Evolutionary conservation across 2,329 filamentous ascomycete species (phyloP), one percentile per base, ranked within the genome.

Genomic region (Ophiostoma sp.): DNA sequence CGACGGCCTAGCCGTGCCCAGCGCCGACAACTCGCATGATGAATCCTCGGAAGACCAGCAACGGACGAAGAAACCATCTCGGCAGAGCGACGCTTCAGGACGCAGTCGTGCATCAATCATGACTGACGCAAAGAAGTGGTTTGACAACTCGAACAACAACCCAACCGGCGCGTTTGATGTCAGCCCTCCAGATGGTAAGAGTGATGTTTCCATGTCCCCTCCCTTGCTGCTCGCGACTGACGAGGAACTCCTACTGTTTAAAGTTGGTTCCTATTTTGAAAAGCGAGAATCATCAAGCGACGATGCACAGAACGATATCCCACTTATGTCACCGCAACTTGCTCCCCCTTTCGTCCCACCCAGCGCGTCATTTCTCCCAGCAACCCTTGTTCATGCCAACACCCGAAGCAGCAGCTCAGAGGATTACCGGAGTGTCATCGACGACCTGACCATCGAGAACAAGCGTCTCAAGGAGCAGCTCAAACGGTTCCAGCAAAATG

Each of bases 371-470:
- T 76, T 74, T 64, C 72, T 72, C n/a, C 72, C 72, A 17, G 61
- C 66, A 0, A 59, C 19, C n/a, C 25, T 73, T 12, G 22, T 25
- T 2, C 55, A n/a, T 25, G 1, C 9, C n/a, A 73, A 79, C 50
- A 82, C 82, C 2, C 87, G 81, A 25, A 88, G 82, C 78, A 93
- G 89, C 78, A 91, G 90, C 69, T 89, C 88, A 36, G 92, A 93
- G 73, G 93, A 95, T 72, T 95, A 90, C 74, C 87, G 93, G 64
- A 92, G 92, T 76, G 93, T 97, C 19, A 97, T 97, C 66, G 93
- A 97, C 78, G 94, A 97, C 79, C 82, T 97, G 74, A 97, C 93
- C 0, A 85, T 97, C 33, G 92, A 94, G 79, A 97, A 96, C 79
- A 93, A 93, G 80, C 91, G 89, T 70, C 81, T 97, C 75, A 94